A percentile compares a stretch with the other conserved stretches of the same genome.
These are phyloP conservation scores for Skeletonema marinoi DNA, from an alignment of 108 stramenopile genomes.

Conservation along the genomic window DNA sequence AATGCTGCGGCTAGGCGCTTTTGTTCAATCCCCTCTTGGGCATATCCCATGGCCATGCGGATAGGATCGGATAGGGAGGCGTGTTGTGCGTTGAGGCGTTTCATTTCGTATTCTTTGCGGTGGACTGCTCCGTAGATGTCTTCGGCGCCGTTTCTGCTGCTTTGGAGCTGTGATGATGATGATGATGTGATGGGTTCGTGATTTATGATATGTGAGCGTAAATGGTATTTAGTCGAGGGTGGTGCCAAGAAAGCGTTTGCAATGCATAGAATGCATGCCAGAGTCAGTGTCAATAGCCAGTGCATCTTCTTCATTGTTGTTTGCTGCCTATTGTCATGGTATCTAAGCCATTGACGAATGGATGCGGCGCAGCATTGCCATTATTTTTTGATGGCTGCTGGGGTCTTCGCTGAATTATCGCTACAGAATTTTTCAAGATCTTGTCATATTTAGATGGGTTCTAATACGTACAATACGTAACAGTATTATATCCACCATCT, in stretches of 20 bases:
- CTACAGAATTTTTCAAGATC: too few species aligned
- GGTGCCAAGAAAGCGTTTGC: neutral
- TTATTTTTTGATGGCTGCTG: too few species aligned
- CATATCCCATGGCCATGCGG: conserved; percentile 87
- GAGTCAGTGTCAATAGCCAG: neutral
- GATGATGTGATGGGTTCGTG: neutral
- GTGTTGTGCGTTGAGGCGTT: conserved; percentile 71
- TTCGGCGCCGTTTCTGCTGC: conserved; percentile 33
- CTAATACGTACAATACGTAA: too few species aligned
- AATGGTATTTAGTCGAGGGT: neutral
- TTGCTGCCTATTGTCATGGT: neutral
- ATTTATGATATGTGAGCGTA: neutral
- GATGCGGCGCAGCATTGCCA: too few species aligned
- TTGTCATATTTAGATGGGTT: too few species aligned
- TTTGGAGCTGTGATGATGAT: neutral
- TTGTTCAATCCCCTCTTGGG: conserved; percentile 64
- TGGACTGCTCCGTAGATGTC: conserved; percentile 88
- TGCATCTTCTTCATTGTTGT: neutral
- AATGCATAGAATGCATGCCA: neutral
- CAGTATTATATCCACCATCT: too few species aligned
- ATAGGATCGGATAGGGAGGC: conserved; percentile 77
- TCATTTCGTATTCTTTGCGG: conserved; percentile 92
- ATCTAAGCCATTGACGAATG: too few species aligned
- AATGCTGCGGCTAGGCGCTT: conserved; percentile 78
- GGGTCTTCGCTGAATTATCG: too few species aligned